Evolutionary conservation across 345 rosid genomes (phyloP), one percentile per base, ranked within the genome.

Genomic region (Eucalyptus coolabah): DNA sequence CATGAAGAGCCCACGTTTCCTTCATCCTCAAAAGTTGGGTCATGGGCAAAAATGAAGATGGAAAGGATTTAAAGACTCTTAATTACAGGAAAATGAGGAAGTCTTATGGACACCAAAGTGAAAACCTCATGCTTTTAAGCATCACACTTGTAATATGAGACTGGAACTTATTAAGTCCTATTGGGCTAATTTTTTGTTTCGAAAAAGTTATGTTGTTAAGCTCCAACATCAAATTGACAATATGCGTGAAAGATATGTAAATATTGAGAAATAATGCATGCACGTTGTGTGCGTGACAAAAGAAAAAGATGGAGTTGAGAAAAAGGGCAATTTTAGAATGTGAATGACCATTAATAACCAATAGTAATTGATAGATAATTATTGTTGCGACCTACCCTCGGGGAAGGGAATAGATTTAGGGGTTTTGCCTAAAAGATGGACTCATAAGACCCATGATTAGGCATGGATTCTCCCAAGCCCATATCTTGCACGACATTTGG

Each of bases 401-500:
- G 9, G 24, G 9, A 53, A 53, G 56, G 24, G 56, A 53, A 53
- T 53, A 51, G 56, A 8, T 18, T 53, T 8, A 18, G 56, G 56
- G 4, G 24, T 51, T 51, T 53, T 53, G 56, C 56, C 56, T 53
- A 53, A 53, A 53, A 9, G 56, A 53, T 3, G 56, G 24, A 2
- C 56, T 53, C 56, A 7, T 53, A 53, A 53, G 56, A 3, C 56
- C 4, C 24, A 2, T 18, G 24, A 53, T 53, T 53, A 53, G 24
- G 9, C 24, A 53, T 1, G 9, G 1, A 53, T 4, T 53, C 56
- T 53, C 24, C 9, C 4, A 53, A 53, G 23, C 4, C 9, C 1
- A 53, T 53, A 53, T 2, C 24, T 18, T 0, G 0, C 24, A 1
- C 56, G 4, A 53, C 9, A 18, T 53, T 53, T 1, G 9, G 9